Percentiles rank a stretch among this genome's conserved stretches.
These are phyloP conservation scores for Sclerotinia nivalis DNA, from an alignment of 2,329 filamentous ascomycete species.

Conservation along the genomic window DNA sequence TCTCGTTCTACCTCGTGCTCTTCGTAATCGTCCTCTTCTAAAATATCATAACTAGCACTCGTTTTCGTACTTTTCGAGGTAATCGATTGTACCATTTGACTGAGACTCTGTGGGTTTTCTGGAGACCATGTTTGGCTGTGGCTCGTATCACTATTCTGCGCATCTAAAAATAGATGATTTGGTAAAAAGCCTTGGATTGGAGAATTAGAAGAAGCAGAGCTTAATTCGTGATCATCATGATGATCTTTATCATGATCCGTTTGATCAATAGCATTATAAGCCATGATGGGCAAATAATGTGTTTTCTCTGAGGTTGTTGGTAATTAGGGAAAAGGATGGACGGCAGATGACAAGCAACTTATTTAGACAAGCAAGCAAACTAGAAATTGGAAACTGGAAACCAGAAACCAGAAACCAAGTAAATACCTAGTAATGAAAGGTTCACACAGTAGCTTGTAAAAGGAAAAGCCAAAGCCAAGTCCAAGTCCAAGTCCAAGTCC, in stretches of 20 bases:
- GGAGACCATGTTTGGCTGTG: slow-evolving; percentile 23
- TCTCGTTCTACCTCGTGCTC: slow-evolving; percentile 21
- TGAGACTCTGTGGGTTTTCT: slow-evolving; percentile 16
- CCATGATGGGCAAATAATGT: slow-evolving; percentile 25
- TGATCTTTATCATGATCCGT: slow-evolving; percentile 20
- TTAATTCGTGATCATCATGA: slow-evolving; percentile 11
- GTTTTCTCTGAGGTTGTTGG: slow-evolving; percentile 18
- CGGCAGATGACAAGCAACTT: slow-evolving; percentile 6
- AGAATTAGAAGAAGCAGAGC: slow-evolving; percentile 12
- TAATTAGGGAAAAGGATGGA: background rate
- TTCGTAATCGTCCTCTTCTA: slow-evolving; percentile 32
- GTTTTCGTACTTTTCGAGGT: slow-evolving; percentile 26
- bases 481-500: background rate
- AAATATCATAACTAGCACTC: slow-evolving; percentile 29
- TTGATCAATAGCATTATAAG: slow-evolving; percentile 27
- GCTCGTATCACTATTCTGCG: slow-evolving; percentile 27
- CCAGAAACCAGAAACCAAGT: background rate
- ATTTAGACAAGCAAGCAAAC: slow-evolving; percentile 1
- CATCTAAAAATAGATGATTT: slow-evolving; percentile 34
- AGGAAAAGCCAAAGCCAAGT: background rate
- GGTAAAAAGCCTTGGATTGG: slow-evolving; percentile 23
- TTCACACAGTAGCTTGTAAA: background rate
- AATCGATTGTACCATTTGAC: slow-evolving; percentile 27
- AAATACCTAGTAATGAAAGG: background rate
- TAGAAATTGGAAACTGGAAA: background rate